phyloP scores from a whole-genome alignment of 108 stramenopile genomes.

The Heterococcus sp. region DNA sequence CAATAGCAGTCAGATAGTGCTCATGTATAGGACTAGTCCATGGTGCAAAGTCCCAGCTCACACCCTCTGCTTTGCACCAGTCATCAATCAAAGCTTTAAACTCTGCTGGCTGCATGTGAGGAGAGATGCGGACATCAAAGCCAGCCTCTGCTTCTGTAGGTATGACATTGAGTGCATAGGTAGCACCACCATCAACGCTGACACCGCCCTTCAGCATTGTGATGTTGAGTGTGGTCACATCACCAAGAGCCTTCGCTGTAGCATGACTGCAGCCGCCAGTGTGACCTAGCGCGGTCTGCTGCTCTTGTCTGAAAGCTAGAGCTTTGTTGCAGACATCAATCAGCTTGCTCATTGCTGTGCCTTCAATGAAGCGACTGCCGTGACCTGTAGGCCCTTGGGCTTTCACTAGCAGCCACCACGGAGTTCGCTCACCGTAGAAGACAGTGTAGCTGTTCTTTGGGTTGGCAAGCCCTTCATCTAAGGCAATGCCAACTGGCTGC shows the following conservation, averaged over 20 bases:
- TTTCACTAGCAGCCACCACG: constrained; percentile 80
- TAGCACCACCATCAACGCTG: constrained; percentile 28
- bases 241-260: constrained; percentile 76
- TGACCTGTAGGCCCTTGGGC: constrained; percentile 88
- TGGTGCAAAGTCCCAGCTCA: constrained; percentile 71
- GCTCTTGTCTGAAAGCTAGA: constrained; percentile 74
- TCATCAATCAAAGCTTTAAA: constrained; percentile 74
- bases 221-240: constrained; percentile 90
- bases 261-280: constrained; percentile 61
- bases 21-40: constrained; percentile 30
- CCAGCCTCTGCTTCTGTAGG: constrained; percentile 77
- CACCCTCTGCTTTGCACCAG: constrained; percentile 79
- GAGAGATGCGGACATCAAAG: constrained; percentile 90
- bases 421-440: constrained; percentile 91
- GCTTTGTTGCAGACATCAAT: constrained; percentile 77
- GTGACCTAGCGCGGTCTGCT: constrained; percentile 71
- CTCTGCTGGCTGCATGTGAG: constrained; percentile 70
- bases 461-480: constrained; percentile 55
- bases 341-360: constrained; percentile 87
- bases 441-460: constrained; percentile 73
- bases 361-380: constrained; percentile 86
- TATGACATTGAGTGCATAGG: constrained; percentile 50
- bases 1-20: constrained; percentile 47
- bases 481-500: constrained; percentile 43
- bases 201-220: constrained; percentile 88